Evolutionary conservation across 495 filamentous ascomycete genomes (phyloP), one percentile per base, ranked within the genome.

Genomic region (Tuber borchii): DNA sequence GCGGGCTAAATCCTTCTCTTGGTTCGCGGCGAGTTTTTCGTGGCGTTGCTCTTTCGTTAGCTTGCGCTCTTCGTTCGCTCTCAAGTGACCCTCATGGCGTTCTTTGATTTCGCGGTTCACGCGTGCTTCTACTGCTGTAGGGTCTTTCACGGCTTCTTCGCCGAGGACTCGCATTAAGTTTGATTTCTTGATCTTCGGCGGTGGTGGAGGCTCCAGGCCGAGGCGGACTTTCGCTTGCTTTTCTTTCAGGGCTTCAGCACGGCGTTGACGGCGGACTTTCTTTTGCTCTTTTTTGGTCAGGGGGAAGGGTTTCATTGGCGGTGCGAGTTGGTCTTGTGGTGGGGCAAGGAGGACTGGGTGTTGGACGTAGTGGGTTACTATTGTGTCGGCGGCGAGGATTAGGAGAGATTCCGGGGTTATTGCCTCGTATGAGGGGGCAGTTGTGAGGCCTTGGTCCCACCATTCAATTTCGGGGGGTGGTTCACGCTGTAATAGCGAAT

Each of bases 81-180:
- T 80, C 77, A 93, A 87, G 84, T 99, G 95, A 74, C 90, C 87
- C 70, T 90, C 86, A 68, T 90, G 88, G 46, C 95, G 93, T 42
- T 95, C 94, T 65, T 90, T 91, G 69, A 99, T 97, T 80, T 98
- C 93, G 37, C 89, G 86, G 84, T 92, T 96, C 48, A 99, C 95
- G 40, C 93, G 90, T 48, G 95, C 94, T 85, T 99, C 95, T 44
- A 98, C 94, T 31, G 95, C 95, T 2, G 95, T 99, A 16, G 95
- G 95, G 83, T 99, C 95, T 80, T 97, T 97, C 79, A 99, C 94
- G 4, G 95, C 95, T 83, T 97, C 92, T 82, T 98, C 93, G 68
- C 95, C 95, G n/a, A 98, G 86, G 5, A 99, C 95, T 70, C 94
- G 91, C 95, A 99, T 97, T 73, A 99, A 87, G 83, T 99, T 99